Conservation (phyloP, 2,329 filamentous ascomycete species). For the Sclerotinia spermophila region DNA sequence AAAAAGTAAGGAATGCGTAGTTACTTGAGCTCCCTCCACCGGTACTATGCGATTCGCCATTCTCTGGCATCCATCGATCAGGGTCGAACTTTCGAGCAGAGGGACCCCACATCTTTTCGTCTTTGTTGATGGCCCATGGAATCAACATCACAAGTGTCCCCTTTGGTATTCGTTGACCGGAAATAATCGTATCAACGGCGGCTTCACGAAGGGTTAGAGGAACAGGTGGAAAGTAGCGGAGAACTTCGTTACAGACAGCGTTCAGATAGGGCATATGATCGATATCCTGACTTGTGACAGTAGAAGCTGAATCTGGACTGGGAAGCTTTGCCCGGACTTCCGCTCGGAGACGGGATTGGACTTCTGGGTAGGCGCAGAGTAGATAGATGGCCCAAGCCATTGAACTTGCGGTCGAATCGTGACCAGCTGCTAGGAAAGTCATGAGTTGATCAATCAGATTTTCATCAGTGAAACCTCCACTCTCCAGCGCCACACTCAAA, state of each 20-base stretch:
- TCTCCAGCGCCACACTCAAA: constrained; percentile 73
- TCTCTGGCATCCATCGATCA: constrained; percentile 65
- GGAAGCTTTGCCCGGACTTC: constrained; percentile 65
- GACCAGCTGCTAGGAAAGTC: constrained; percentile 81
- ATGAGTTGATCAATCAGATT: constrained; percentile 85
- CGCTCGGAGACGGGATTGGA: constrained; percentile 63
- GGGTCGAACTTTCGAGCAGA: constrained; percentile 75
- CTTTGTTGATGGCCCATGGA: constrained; percentile 66
- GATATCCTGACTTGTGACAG: constrained; percentile 54
- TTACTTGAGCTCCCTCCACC: constrained; percentile 72
- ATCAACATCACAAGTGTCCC: constrained; percentile 66
- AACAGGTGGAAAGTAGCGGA: constrained; percentile 71
- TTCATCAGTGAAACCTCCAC: constrained; percentile 71
- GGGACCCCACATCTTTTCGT: constrained; percentile 67
- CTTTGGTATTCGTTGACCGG: constrained; percentile 62
- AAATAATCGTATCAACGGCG: constrained; percentile 59
- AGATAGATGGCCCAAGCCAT: constrained; percentile 74
- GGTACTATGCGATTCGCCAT: constrained; percentile 41
- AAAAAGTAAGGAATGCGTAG: constrained; percentile 75
- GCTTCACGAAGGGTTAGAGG: constrained; percentile 67
- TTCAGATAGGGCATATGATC: constrained; percentile 76
- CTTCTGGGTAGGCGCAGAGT: constrained; percentile 60
- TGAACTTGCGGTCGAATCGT: constrained; percentile 74
- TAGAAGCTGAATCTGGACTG: constrained; percentile 39
- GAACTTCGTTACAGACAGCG: constrained; percentile 72